A percentile compares a stretch with the other conserved stretches of the same genome.
Evolutionary conservation across 2,329 filamentous ascomycete genomes (phyloP).

Genomic region (Paecilomyces sp.): DNA sequence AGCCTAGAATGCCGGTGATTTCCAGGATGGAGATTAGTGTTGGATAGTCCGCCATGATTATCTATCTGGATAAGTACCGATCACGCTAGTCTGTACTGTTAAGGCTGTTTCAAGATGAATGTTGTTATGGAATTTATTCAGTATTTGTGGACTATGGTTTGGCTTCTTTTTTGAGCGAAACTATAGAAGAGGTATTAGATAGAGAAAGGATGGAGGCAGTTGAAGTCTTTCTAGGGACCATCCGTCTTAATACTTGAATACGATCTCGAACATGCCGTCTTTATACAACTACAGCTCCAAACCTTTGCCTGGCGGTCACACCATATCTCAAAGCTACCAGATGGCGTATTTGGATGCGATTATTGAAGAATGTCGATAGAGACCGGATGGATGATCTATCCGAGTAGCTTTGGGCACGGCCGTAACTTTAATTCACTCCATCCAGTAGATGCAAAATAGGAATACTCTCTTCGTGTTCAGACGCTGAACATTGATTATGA

Average conservation of each 20-base stretch:
- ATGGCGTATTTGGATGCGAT: neutral
- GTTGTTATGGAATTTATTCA: too few species aligned
- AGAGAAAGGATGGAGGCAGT: too few species aligned
- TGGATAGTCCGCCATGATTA: neutral
- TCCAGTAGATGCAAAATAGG: neutral
- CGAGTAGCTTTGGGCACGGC: neutral
- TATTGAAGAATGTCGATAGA: neutral
- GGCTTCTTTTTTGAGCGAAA: too few species aligned
- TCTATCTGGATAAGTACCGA: neutral
- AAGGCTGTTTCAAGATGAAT: too few species aligned
- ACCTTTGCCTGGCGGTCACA: neutral
- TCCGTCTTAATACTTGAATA: neutral
- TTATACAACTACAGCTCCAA: too few species aligned
- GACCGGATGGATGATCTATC: neutral
- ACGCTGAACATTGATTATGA: neutral
- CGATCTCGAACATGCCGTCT: too few species aligned
- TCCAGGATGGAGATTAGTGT: neutral
- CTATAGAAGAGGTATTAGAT: too few species aligned
- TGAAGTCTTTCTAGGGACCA: too few species aligned
- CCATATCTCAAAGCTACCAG: neutral
- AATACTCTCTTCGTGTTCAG: neutral
- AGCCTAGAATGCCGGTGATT: neutral
- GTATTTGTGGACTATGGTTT: too few species aligned
- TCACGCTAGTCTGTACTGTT: neutral
- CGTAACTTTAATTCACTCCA: neutral